These are phyloP conservation scores for Chrysanthemum makinoi DNA, from an alignment of 129 eudicot genomes.

Conservation along the genomic window DNA sequence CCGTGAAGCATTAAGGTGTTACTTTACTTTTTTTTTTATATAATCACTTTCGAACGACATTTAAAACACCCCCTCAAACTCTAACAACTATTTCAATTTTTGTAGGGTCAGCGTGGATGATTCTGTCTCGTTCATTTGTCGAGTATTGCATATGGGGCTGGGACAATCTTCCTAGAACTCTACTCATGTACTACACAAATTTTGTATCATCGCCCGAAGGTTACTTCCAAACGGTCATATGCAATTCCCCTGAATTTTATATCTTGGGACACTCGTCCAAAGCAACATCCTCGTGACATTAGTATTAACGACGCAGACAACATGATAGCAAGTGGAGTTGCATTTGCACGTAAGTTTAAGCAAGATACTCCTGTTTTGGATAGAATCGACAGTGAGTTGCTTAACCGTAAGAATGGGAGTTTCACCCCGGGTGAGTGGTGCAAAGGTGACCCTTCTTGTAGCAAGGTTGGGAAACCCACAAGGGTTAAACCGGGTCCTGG, in stretches of 20 bases:
- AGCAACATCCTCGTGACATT: slow-evolving; percentile 67
- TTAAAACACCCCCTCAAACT: background rate
- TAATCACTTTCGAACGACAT: too few species aligned
- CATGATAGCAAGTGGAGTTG: slow-evolving; percentile 62
- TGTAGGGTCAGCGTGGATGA: slow-evolving; percentile 88
- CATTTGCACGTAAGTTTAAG: slow-evolving; percentile 73
- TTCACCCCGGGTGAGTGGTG: slow-evolving; percentile 89
- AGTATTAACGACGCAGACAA: slow-evolving; percentile 48
- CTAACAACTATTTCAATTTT: background rate
- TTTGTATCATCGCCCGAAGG: slow-evolving; percentile 80
- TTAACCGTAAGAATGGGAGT: slow-evolving; percentile 47
- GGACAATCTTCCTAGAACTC: slow-evolving; percentile 77
- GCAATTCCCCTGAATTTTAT: slow-evolving; percentile 70
- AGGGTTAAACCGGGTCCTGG: slow-evolving; percentile 68
- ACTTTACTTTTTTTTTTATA: too few species aligned
- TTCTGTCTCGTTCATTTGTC: slow-evolving; percentile 61
- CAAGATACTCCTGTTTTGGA: slow-evolving; percentile 52
- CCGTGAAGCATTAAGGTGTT: too few species aligned
- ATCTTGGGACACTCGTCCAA: slow-evolving; percentile 70
- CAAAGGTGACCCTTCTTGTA: slow-evolving; percentile 49
- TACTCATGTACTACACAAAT: slow-evolving; percentile 78
- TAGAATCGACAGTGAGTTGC: slow-evolving; percentile 48
- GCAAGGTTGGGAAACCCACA: slow-evolving; percentile 52
- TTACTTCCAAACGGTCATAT: slow-evolving; percentile 73
- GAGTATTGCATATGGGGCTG: slow-evolving; percentile 78